Evolutionary conservation across 805 yeast species (phyloP).

Genomic region (Wickerhamiella azymoides): DNA sequence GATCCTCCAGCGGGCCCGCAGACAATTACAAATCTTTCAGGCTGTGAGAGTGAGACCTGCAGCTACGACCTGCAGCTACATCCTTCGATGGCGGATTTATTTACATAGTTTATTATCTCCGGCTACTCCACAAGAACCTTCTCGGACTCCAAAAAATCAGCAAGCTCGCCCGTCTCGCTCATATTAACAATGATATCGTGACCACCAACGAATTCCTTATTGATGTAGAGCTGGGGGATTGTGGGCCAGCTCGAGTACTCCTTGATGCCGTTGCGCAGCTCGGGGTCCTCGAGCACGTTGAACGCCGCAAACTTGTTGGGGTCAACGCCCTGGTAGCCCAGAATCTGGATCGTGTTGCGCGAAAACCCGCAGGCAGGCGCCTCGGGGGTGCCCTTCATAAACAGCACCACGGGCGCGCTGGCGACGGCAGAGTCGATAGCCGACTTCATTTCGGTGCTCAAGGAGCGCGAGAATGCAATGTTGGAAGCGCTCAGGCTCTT

Average conservation of each 20-base stretch:
- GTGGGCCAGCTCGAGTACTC: constrained; percentile 98
- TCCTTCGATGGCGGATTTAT: too few relatives aligned
- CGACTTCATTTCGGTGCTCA: constrained; percentile 63
- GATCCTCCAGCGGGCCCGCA: too few relatives aligned
- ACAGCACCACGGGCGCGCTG: constrained; percentile 87
- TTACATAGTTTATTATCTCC: too few relatives aligned
- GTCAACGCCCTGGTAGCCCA: constrained; percentile 95
- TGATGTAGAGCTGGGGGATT: constrained; percentile 85
- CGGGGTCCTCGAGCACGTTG: constrained; percentile 89
- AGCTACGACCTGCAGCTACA: too few relatives aligned
- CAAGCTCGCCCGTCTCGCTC: constrained; percentile 78
- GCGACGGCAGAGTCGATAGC: constrained; percentile 79
- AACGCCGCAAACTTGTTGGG: constrained; percentile 94
- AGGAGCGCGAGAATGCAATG: constrained; percentile 27
- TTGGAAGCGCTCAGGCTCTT: too few relatives aligned
- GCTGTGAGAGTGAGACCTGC: too few relatives aligned
- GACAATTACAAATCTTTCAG: too few relatives aligned
- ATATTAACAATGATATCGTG: constrained; percentile 87
- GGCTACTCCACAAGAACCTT: constrained; percentile 68
- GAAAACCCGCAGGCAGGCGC: constrained; percentile 97
- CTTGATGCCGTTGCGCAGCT: constrained; percentile 87
- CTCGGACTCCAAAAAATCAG: constrained; percentile 66
- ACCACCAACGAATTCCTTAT: constrained; percentile 88
- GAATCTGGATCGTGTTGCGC: constrained; percentile 79
- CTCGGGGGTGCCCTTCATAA: constrained; percentile 98